A percentile compares a stretch with the other conserved stretches of the same genome.
phyloP scores from a whole-genome alignment of 2,329 filamentous ascomycete genomes.

The Alternaria brassicicola region DNA sequence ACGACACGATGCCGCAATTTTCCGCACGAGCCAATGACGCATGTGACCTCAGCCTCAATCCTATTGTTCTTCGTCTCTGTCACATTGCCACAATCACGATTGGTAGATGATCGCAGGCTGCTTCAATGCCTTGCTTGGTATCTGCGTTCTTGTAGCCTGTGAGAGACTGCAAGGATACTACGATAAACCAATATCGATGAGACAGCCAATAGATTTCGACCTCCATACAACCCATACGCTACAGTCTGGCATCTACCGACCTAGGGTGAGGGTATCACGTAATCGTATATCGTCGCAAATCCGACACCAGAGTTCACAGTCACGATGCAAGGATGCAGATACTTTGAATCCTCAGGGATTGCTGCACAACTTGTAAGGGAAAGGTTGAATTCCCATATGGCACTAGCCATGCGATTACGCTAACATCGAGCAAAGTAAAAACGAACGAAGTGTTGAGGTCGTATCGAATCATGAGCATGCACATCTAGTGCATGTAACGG shows the following conservation, averaged over 20 bases:
- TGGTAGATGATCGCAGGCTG: constrained; percentile 4
- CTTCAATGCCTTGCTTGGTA: constrained; percentile 37
- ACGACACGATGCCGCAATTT: constrained; percentile 19
- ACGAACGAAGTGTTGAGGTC: constrained; percentile 14
- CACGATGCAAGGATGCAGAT: not conserved
- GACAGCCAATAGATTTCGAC: not conserved
- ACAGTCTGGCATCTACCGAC: not conserved
- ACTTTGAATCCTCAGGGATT: not conserved
- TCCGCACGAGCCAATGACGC: constrained; percentile 21
- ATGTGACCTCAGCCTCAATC: not conserved
- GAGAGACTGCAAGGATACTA: not conserved
- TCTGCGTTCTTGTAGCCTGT: constrained; percentile 30
- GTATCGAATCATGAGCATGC: not conserved
- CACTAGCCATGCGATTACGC: not conserved
- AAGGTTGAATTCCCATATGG: not conserved
- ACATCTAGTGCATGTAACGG: constrained; percentile 58
- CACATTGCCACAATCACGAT: too few relatives aligned
- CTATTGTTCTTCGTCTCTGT: too few relatives aligned
- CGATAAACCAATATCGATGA: not conserved
- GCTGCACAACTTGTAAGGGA: not conserved
- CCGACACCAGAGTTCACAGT: not conserved
- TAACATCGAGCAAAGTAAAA: constrained; percentile 6
- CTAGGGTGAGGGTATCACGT: not conserved
- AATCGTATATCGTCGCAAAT: not conserved
- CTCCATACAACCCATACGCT: not conserved